phyloP scores from a whole-genome alignment of 257 asterid genomes.

The Plantago elongata region DNA sequence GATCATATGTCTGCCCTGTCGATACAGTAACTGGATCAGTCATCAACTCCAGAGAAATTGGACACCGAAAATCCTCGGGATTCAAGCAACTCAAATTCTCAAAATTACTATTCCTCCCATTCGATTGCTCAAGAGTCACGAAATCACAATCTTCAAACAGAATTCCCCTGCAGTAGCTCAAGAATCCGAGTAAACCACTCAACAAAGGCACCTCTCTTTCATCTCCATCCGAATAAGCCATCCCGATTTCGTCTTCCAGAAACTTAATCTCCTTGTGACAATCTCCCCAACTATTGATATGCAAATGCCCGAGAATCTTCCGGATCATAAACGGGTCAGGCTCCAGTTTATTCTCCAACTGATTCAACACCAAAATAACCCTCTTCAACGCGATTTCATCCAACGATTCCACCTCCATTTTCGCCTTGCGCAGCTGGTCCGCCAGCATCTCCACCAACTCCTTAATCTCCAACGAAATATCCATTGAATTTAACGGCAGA shows the following conservation, averaged over 20 bases:
- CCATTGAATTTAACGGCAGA: conserved; percentile 39
- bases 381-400: conserved; percentile 47
- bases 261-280: conserved; percentile 52
- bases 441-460: conserved; percentile 53
- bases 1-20: conserved; percentile 77
- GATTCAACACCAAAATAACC: conserved; percentile 48
- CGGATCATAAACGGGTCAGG: conserved; percentile 46
- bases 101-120: conserved; percentile 24
- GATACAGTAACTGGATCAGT: conserved; percentile 71
- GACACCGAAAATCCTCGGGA: conserved; percentile 69
- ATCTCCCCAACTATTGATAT: conserved; percentile 48
- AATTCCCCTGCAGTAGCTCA: conserved; percentile 62
- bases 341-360: conserved; percentile 51
- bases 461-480: conserved; percentile 36
- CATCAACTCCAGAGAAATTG: conserved; percentile 71
- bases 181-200: conserved; percentile 47
- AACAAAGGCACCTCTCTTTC: conserved; percentile 44
- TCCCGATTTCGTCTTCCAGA: conserved; percentile 41
- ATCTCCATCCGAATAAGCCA: conserved; percentile 27
- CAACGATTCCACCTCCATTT: conserved; percentile 39
- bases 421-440: conserved; percentile 45
- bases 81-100: conserved; percentile 47
- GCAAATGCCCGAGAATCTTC: conserved; percentile 42
- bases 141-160: conserved; percentile 43
- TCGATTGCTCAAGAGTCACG: conserved; percentile 31